Percentiles rank a stretch among this genome's conserved stretches.
phyloP scores from a whole-genome alignment of 2,329 filamentous ascomycete genomes.

The Epichloe amarillans region DNA sequence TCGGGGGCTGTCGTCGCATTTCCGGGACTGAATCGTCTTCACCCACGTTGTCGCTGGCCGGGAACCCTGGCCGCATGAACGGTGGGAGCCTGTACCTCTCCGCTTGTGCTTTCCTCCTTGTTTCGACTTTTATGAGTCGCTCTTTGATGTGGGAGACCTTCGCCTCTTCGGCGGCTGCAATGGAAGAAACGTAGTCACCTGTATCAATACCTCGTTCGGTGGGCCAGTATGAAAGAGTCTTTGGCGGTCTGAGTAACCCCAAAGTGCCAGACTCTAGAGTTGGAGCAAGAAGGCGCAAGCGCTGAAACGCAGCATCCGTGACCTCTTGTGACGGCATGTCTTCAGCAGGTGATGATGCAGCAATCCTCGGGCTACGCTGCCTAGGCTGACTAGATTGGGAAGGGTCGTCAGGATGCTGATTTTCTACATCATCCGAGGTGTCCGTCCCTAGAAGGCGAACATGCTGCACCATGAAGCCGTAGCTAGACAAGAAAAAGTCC shows the following conservation, averaged over 20 bases:
- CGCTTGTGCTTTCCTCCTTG: slow-evolving; percentile 18
- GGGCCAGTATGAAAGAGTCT: slow-evolving; percentile 26
- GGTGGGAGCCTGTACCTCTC: slow-evolving; percentile 21
- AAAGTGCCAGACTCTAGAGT: slow-evolving; percentile 15
- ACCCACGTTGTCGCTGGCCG: slow-evolving; percentile 3
- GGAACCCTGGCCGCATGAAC: slow-evolving; percentile 14
- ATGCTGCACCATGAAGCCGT: slow-evolving; percentile 23
- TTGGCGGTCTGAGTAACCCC: slow-evolving; percentile 15
- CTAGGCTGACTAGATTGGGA: not conserved
- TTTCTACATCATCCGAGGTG: slow-evolving; percentile 4
- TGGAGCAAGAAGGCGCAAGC: slow-evolving; percentile 22
- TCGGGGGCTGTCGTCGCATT: slow-evolving; percentile 9
- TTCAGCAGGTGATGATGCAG: slow-evolving; percentile 7
- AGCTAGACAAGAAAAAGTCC: slow-evolving; percentile 21
- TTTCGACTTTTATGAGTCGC: slow-evolving; percentile 20
- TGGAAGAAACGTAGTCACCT: slow-evolving; percentile 25
- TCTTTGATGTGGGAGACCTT: slow-evolving; percentile 22
- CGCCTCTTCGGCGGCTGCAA: slow-evolving; percentile 21
- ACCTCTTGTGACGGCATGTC: slow-evolving; percentile 3
- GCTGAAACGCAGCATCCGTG: slow-evolving; percentile 18
- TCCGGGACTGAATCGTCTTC: slow-evolving; percentile 7
- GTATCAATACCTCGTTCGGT: slow-evolving; percentile 21
- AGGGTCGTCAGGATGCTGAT: slow-evolving; percentile 6
- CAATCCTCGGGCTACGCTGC: not conserved
- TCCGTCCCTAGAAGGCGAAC: slow-evolving; percentile 15